Conservation (phyloP, 305 asterid species). For the Rubia peregrina region DNA sequence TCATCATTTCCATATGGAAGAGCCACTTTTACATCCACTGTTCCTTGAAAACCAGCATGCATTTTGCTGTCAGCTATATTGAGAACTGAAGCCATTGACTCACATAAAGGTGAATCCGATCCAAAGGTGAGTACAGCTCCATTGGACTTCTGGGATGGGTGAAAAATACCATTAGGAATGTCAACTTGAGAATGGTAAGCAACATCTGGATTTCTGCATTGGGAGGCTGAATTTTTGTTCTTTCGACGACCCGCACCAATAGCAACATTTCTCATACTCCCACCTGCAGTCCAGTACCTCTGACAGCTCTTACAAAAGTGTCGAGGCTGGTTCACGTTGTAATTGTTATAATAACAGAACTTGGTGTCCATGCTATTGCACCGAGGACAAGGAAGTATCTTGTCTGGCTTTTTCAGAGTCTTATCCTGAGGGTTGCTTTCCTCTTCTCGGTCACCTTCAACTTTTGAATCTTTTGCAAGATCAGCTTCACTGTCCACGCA, state of each 20-base stretch:
- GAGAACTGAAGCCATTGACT: slow-evolving; percentile 59
- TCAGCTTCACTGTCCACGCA: slow-evolving; percentile 30
- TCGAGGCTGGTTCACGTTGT: slow-evolving; percentile 89
- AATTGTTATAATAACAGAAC: slow-evolving; percentile 87
- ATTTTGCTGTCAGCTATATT: slow-evolving; percentile 39
- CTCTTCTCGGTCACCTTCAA: slow-evolving; percentile 46
- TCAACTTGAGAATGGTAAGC: slow-evolving; percentile 33
- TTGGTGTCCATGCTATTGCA: slow-evolving; percentile 97
- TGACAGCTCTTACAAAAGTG: slow-evolving; percentile 96
- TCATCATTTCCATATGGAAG: slow-evolving; percentile 35
- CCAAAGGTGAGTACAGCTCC: slow-evolving; percentile 56
- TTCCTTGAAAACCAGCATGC: slow-evolving; percentile 35
- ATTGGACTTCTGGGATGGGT: slow-evolving; percentile 31
- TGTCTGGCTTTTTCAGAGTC: slow-evolving; percentile 72
- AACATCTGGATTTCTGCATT: slow-evolving; percentile 51
- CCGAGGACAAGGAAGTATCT: slow-evolving; percentile 89
- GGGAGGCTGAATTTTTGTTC: slow-evolving; percentile 57
- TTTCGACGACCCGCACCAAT: slow-evolving; percentile 97
- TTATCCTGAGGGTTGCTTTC: slow-evolving; percentile 47
- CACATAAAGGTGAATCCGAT: slow-evolving; percentile 56
- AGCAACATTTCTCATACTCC: slow-evolving; percentile 92
- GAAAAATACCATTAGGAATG: slow-evolving; percentile 39
- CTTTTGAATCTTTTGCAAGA: slow-evolving; percentile 29
- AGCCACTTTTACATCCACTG: slow-evolving; percentile 33
- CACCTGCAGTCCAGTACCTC: slow-evolving; percentile 99